Evolutionary conservation across 2,329 filamentous ascomycete genomes (phyloP).

Genomic region (Alternaria triticimaculans): DNA sequence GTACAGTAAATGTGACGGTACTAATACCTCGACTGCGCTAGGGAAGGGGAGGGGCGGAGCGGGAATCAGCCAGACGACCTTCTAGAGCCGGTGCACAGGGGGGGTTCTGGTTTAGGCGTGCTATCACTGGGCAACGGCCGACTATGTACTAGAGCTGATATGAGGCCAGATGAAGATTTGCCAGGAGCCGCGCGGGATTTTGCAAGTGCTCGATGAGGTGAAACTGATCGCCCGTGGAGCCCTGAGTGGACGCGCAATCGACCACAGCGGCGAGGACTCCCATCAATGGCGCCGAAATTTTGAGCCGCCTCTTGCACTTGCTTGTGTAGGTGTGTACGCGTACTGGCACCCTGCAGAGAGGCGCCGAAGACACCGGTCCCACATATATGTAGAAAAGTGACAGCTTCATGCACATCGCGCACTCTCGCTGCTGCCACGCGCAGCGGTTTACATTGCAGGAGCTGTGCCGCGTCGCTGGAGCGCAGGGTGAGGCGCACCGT

Average conservation of each 20-base stretch:
- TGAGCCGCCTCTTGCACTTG: conserved; percentile 5
- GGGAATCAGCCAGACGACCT: conserved; percentile 28
- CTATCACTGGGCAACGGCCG: conserved; percentile 23
- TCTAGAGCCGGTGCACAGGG: conserved; percentile 28
- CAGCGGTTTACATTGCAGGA: conserved; percentile 13
- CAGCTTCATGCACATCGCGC: background rate
- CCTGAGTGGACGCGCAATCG: conserved; percentile 42
- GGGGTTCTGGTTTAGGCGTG: conserved; percentile 14
- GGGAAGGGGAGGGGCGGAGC: conserved; percentile 41
- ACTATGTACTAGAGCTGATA: conserved; percentile 11
- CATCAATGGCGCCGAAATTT: conserved; percentile 11
- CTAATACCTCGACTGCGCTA: conserved; percentile 29
- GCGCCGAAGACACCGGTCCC: conserved; percentile 10
- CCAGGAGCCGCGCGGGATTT: conserved; percentile 25
- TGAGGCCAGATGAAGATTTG: conserved; percentile 23
- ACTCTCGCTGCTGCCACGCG: background rate
- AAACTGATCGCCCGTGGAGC: conserved; percentile 43
- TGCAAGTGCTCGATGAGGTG: conserved; percentile 24
- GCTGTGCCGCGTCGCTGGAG: conserved; percentile 9
- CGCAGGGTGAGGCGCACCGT: conserved; percentile 19
- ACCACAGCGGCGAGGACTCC: background rate
- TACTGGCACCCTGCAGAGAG: conserved; percentile 2
- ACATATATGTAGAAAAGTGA: background rate
- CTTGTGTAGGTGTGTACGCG: conserved; percentile 7
- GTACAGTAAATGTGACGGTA: conserved; percentile 27